These are phyloP conservation scores for Fraxinus excelsior DNA, from an alignment of 257 asterid species.

Conservation along the genomic window DNA sequence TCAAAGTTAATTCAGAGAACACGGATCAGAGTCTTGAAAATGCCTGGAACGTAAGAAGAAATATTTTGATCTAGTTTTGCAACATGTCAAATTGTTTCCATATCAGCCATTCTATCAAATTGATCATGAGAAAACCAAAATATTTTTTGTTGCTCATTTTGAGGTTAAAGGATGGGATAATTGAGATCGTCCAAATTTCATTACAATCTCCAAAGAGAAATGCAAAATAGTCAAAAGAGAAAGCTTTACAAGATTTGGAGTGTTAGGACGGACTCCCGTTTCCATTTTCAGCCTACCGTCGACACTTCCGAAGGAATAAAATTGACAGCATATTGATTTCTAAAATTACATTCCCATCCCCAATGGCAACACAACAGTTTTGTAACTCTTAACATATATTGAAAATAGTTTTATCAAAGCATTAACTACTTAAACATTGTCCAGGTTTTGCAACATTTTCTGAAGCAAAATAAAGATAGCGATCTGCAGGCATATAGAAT, in stretches of 20 bases:
- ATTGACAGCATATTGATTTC: constrained; percentile 5
- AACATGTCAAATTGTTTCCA: constrained; percentile 9
- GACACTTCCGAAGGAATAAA: constrained; percentile 1
- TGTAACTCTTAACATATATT: neutral
- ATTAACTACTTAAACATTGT: constrained; percentile 24
- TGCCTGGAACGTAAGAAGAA: constrained; percentile 76
- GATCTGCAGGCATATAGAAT: constrained; percentile 40
- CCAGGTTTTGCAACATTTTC: constrained; percentile 81
- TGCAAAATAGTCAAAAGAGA: constrained; percentile 18
- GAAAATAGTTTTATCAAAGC: neutral
- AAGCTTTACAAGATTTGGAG: constrained; percentile 6
- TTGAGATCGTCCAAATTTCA: neutral
- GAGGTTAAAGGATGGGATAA: neutral
- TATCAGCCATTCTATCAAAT: constrained; percentile 3
- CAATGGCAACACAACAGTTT: neutral
- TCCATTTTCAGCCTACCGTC: constrained; percentile 10
- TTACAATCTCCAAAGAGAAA: neutral
- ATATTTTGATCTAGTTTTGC: constrained; percentile 10
- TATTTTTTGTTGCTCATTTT: neutral
- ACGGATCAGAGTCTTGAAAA: constrained; percentile 75
- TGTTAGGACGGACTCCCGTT: neutral
- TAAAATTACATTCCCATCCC: neutral
- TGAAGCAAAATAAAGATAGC: constrained; percentile 67
- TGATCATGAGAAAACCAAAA: neutral
- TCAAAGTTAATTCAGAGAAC: constrained; percentile 76